phyloP scores from a whole-genome alignment of 2,329 filamentous ascomycete genomes.

The Aspergillus sergii region DNA sequence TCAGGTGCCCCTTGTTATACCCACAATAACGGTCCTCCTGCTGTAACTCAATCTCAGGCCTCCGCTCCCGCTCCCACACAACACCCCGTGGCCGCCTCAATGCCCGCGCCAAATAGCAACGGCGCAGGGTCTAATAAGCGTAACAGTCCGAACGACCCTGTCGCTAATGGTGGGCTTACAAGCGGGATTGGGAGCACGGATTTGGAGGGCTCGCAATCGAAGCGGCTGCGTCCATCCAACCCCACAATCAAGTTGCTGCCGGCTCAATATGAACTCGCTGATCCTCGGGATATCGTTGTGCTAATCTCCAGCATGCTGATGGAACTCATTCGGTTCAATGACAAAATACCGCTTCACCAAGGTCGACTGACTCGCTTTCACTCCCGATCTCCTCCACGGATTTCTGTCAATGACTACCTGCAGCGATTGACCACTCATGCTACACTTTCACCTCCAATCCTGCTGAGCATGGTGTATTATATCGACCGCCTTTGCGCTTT shows the following conservation, averaged over 20 bases:
- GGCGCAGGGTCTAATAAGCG: constrained; percentile 38
- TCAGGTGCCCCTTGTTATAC: constrained; percentile 11
- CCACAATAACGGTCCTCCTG: constrained; percentile 10
- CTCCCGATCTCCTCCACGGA: constrained; percentile 84
- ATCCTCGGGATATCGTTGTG: constrained; percentile 82
- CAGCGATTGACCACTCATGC: constrained; percentile 91
- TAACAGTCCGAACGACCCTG: constrained; percentile 33
- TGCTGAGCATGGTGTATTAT: constrained; percentile 99
- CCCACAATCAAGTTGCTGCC: constrained; percentile 59
- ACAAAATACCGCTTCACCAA: constrained; percentile 79
- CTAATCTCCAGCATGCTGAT: constrained; percentile 94
- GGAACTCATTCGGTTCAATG: constrained; percentile 92
- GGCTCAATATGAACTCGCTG: constrained; percentile 75
- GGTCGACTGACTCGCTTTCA: constrained; percentile 92
- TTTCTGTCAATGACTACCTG: constrained; percentile 92
- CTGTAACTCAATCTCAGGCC: background rate
- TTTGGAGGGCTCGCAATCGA: constrained; percentile 41
- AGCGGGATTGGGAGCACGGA: constrained; percentile 23
- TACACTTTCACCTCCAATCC: constrained; percentile 85
- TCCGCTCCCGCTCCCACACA: constrained; percentile 22
- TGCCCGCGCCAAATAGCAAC: constrained; percentile 30
- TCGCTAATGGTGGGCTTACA: constrained; percentile 25
- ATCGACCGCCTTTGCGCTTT: constrained; percentile 92
- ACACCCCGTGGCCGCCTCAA: constrained; percentile 26
- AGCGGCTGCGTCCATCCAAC: constrained; percentile 50